Evolutionary conservation across 495 filamentous ascomycete species (phyloP), one percentile per base, ranked within the genome.

Genomic region (Trypethelium eluteriae): DNA sequence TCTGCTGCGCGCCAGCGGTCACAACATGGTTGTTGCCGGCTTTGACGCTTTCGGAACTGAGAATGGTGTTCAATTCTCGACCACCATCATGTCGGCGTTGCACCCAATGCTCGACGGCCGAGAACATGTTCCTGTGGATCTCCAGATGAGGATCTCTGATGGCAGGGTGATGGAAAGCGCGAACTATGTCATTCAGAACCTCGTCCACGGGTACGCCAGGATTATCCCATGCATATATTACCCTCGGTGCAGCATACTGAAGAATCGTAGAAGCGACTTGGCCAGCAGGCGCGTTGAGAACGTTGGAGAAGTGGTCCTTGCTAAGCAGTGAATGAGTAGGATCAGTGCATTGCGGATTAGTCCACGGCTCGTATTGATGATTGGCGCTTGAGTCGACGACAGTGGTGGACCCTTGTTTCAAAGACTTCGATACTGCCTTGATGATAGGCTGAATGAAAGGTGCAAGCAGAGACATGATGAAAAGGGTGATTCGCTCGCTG

Each of bases 271-370:
- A 78, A 9, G 93, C 92, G 32, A 97, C 85, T 32, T 89, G 83
- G 12, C 93, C 93, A 2, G 92, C 92, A 61, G 90, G 91, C 39
- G 89, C 82, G 78, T 98, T 98, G 38, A 98, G 81, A 39, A 93
- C 81, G 77, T 98, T 96, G 69, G 89, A 89, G 72, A 98, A 98
- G 74, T 98, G 94, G 71, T 98, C 94, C 77, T 98, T 97, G 66
- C 90, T 93, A 5, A 98, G 84, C 78, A 98, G 85, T 11, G 90
- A 94, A 80, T 97, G 94, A 2, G 94, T 98, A 6, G 94, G 94
- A 75, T 98, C 88, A 14, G 89, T 88, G 80, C 89, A 94, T 62
- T 83, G 79, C 5, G 89, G 85, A 75, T 96, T 88, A 6, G 86
- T 90, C 94, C 94, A 97, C 10, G 90, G 90, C 73, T 93, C 92